Conservation (phyloP, 2,329 filamentous ascomycete species). For the Aspergillus chevalieri region DNA sequence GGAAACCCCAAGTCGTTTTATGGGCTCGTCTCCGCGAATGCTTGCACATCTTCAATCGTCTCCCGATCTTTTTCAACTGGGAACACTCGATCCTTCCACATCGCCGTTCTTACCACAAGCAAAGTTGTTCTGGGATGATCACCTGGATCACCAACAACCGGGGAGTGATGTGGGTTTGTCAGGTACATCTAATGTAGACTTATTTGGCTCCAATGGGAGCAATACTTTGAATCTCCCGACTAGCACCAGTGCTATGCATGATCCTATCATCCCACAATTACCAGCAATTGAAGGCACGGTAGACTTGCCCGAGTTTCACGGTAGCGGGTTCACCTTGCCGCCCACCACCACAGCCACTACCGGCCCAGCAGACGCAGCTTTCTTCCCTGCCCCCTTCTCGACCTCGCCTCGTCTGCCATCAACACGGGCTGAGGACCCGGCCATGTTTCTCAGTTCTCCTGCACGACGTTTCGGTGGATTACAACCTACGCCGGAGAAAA, state of each 20-base stretch:
- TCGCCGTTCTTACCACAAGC: conserved; percentile 54
- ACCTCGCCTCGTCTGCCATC: conserved; percentile 39
- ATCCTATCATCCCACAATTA: conserved; percentile 28
- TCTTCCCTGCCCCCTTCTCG: conserved; percentile 40
- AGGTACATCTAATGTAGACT: conserved; percentile 11
- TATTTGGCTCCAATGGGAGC: conserved; percentile 15
- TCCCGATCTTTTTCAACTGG: conserved; percentile 51
- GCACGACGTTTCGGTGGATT: conserved; percentile 41
- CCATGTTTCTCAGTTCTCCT: conserved; percentile 44
- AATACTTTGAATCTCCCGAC: conserved; percentile 12
- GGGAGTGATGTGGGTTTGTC: conserved; percentile 12
- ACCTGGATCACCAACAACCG: conserved; percentile 20
- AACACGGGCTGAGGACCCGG: conserved; percentile 39
- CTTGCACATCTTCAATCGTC: conserved; percentile 53
- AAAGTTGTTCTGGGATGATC: conserved; percentile 45
- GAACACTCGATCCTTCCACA: conserved; percentile 47
- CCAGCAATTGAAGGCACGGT: conserved; percentile 29
- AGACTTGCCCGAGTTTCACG: conserved; percentile 28
- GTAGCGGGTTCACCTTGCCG: conserved; percentile 21
- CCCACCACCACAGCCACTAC: conserved; percentile 9
- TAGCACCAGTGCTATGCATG: conserved; percentile 9
- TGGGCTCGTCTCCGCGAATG: conserved; percentile 42
- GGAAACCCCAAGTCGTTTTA: conserved; percentile 40
- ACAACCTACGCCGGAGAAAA: conserved; percentile 25
- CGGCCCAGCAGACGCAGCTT: conserved; percentile 28